A percentile compares a stretch with the other conserved stretches of the same genome.
Evolutionary conservation across 129 eudicot species (phyloP).

Genomic region (Heracleum sosnowskyi): DNA sequence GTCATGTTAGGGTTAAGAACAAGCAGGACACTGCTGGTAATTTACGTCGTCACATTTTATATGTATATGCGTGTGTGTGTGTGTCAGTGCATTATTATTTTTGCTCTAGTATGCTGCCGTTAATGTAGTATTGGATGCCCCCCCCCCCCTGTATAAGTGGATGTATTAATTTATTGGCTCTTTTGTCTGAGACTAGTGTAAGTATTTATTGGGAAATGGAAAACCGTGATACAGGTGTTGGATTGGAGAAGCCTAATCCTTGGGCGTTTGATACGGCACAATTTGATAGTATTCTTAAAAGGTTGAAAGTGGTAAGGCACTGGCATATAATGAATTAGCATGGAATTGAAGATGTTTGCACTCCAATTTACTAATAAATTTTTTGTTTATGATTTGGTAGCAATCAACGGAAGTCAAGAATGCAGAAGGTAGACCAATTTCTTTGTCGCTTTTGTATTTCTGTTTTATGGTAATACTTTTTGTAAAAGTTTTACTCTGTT

Average conservation of each 20-base stretch:
- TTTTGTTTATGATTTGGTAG: conserved; percentile 27
- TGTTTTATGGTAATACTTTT: not conserved
- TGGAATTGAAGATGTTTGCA: not conserved
- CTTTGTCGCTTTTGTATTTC: not conserved
- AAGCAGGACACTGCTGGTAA: conserved; percentile 85
- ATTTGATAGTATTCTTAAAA: conserved; percentile 82
- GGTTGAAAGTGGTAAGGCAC: conserved; percentile 66
- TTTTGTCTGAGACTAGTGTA: not conserved
- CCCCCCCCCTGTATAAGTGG: too few relatives aligned
- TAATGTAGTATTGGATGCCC: not conserved
- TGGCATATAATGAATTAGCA: not conserved
- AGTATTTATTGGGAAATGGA: not conserved
- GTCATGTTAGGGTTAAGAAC: conserved; percentile 88
- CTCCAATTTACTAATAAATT: not conserved
- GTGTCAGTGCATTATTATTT: not conserved
- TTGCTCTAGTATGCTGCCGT: not conserved
- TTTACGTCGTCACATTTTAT: not conserved
- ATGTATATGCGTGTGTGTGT: too few relatives aligned
- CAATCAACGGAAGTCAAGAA: conserved; percentile 39
- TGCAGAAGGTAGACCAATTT: conserved; percentile 38
- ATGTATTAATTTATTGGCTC: not conserved
- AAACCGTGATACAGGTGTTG: conserved; percentile 43
- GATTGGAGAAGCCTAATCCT: conserved; percentile 67
- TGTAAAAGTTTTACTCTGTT: not conserved
- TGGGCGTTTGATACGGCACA: conserved; percentile 98